Evolutionary conservation across 345 rosid genomes (phyloP).

Genomic region (Combretum micranthum): DNA sequence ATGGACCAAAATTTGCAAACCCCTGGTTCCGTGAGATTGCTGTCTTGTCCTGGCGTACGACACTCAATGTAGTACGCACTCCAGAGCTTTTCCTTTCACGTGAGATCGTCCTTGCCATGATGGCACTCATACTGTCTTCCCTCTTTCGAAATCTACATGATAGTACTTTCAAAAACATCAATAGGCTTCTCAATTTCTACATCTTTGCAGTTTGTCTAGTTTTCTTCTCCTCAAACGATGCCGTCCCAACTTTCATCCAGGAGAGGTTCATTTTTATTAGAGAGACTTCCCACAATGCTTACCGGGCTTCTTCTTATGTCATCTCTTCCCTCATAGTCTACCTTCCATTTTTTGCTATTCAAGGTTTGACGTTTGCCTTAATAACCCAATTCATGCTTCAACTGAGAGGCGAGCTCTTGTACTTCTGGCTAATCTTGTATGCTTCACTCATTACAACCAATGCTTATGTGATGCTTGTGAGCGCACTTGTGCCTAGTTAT

Average conservation of each 20-base stretch:
- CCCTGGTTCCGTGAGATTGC: constrained; percentile 56
- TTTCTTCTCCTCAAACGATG: constrained; percentile 69
- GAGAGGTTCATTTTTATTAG: constrained; percentile 64
- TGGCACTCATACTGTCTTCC: constrained; percentile 57
- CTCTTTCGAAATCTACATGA: constrained; percentile 33
- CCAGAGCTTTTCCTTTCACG: constrained; percentile 54
- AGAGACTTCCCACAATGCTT: constrained; percentile 61
- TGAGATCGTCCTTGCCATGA: constrained; percentile 46
- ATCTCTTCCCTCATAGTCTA: constrained; percentile 50
- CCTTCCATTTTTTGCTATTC: constrained; percentile 59
- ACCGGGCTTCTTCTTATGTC: constrained; percentile 61
- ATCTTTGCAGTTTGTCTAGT: constrained; percentile 49
- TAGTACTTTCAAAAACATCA: constrained; percentile 23
- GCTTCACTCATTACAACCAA: constrained; percentile 55
- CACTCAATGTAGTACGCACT: constrained; percentile 43
- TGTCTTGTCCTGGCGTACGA: constrained; percentile 48
- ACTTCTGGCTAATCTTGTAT: constrained; percentile 48
- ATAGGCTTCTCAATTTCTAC: constrained; percentile 56
- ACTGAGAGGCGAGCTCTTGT: constrained; percentile 30
- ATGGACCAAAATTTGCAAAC: constrained; percentile 50
- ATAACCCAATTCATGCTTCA: constrained; percentile 28
- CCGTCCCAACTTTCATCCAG: constrained; percentile 64
- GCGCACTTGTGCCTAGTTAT: constrained; percentile 60
- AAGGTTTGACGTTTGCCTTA: constrained; percentile 45
- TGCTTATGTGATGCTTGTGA: constrained; percentile 62